These are phyloP conservation scores for Emergomyces pasteurianus DNA, from an alignment of 2,329 filamentous ascomycete genomes.

Conservation along the genomic window DNA sequence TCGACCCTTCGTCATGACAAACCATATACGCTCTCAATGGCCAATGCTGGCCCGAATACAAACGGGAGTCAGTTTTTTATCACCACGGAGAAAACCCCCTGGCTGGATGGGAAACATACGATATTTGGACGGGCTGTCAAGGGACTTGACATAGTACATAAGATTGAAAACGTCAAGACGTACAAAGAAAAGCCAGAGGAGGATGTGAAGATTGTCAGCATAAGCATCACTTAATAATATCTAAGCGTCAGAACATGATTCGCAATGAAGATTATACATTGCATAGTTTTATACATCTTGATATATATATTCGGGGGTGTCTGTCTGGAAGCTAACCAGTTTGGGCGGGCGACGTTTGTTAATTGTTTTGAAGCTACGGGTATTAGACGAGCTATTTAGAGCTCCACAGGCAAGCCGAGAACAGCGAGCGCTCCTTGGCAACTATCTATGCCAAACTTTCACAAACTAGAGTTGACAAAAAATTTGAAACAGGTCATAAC, in stretches of 20 bases:
- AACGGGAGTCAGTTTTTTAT: constrained; percentile 98
- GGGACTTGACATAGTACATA: constrained; percentile 87
- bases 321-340: not conserved
- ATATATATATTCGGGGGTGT: not conserved
- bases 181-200: constrained; percentile 90
- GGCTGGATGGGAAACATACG: constrained; percentile 93
- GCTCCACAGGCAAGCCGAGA: no score
- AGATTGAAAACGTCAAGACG: constrained; percentile 82
- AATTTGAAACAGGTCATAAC: not conserved
- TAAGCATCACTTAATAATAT: constrained; percentile 31
- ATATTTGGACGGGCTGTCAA: constrained; percentile 86
- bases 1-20: constrained; percentile 85
- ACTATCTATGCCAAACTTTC: no score
- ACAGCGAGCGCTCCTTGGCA: no score
- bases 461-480: not conserved
- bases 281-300: not conserved
- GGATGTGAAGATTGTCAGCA: constrained; percentile 94
- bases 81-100: constrained; percentile 92
- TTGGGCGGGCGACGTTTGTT: not conserved
- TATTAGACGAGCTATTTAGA: no score
- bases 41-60: constrained; percentile 88
- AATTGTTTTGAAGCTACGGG: no score
- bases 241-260: not conserved
- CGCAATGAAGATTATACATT: not conserved
- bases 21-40: constrained; percentile 94